Evolutionary conservation across 805 yeast genomes (phyloP), one percentile per base, ranked within the genome.

Genomic region (Pichia pseudocactophila): DNA sequence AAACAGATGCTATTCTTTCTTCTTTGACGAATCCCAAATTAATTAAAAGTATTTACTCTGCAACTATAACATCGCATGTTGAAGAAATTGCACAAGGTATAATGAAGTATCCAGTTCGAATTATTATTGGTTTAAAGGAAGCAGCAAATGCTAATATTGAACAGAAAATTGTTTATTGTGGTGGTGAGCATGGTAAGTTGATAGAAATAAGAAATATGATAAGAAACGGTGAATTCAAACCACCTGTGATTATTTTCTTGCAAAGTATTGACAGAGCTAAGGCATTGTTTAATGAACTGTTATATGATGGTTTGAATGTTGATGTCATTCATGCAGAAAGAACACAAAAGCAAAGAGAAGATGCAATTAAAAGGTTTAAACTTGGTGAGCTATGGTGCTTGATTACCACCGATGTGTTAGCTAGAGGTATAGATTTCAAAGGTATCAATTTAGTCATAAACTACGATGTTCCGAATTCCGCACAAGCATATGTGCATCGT

Each of bases 311-410:
- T 51, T 65, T 92, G 49, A 90, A 88, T 54, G 96, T 92, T 34
- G 98, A 90, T 58, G 96, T 86, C 15, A 88, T 92, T 37, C 97
- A 92, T 58, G 92, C 97, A 1, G 97, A 92, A 53, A 78, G 94
- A 62, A 83, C 97, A 0, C 87, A 82, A 41, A 71, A 74, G 27
- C 97, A 92, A 65, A 76, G 98, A 65, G 87, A 85, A 45, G 78
- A 76, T 33, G 83, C 83, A 16, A 84, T 92, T 47, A 84, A 84
- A 56, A 69, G 83, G 51, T 92, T 92, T 66, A 85, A 79, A 60
- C 74, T 72, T 42, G 99, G 98, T 22, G 94, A 90, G 26, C 70
- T 89, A 26, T 92, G 98, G 98, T 95, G 92, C 36, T 70, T 92
- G 49, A 90, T 92, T 41, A 88, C 97, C 61, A 92, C 99, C 0